Base-by-base conservation (phyloP, 2,329 filamentous ascomycete genomes). In the Curvularia hawaiiensis region DNA sequence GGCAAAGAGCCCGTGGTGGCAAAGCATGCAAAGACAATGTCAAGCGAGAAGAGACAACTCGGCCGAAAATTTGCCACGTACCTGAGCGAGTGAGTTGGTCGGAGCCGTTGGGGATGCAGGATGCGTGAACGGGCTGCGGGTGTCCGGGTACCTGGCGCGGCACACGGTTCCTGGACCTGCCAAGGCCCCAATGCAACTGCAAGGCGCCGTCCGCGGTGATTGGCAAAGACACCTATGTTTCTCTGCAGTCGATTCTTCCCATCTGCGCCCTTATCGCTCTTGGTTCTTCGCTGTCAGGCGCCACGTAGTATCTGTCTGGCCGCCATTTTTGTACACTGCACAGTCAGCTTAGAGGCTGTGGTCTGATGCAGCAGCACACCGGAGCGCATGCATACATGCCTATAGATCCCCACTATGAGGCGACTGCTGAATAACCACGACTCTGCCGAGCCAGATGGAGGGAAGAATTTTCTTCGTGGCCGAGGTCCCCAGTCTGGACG, bases 381-480 rank as follows among this genome's bases (percentile, higher is more conserved):
- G 12, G 33, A 14, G 24, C 22, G n/a, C 2, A 33, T 7, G 40
- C 52, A 41, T n/a, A n/a, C n/a, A 14, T 26, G 40, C 48, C 31
- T 14, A 20, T 31, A 31, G 38, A 40, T 45, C 33, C 46, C 43
- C 45, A 22, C 45, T 39, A 54, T 49, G 28, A 16, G 35, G 46
- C 48, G 51, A 20, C 33, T 50, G 46, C 28, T 31, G 28, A 50
- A 22, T 39, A 31, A 50, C 33, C 28, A 46, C 43, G 43, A 30
- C 44, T 35, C 44, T 35, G 54, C 30, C 38, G 28, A 58, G 51
- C 24, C 51, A 41, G 51, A 40, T 46, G 40, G 51, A 35, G 12
- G 33, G 45, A 28, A 50, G 50, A 54, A 39, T 43, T 45, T 58
- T 57, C 18, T 47, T 45, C 53, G 33, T 28, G 47, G 41, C 22